These are phyloP conservation scores for Euclidium syriacum DNA, from an alignment of 345 rosid genomes.

Conservation along the genomic window DNA sequence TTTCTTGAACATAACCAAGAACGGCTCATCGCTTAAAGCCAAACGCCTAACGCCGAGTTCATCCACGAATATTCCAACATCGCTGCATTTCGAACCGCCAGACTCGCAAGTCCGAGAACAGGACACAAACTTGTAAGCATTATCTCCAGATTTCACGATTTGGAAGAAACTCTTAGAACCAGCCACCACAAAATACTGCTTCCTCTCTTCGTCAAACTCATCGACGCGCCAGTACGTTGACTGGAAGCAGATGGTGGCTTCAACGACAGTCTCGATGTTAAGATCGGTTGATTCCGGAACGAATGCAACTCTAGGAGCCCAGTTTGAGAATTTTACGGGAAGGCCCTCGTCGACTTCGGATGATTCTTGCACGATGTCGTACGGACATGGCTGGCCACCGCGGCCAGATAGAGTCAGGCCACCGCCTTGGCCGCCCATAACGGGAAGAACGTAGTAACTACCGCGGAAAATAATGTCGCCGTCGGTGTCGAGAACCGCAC, in stretches of 20 bases:
- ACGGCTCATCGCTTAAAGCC: background rate
- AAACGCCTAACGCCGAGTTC: background rate
- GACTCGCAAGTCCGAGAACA: background rate
- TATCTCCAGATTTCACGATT: background rate
- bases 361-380: background rate
- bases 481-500: conserved; percentile 20
- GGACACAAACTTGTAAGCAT: background rate
- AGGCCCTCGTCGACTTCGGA: background rate
- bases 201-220: background rate
- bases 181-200: no score
- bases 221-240: no score
- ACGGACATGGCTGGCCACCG: no score
- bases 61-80: background rate
- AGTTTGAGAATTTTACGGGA: background rate
- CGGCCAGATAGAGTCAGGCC: background rate
- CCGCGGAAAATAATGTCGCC: conserved; percentile 7
- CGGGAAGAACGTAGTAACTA: conserved; percentile 29
- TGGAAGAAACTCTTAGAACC: background rate
- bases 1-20: background rate
- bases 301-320: background rate
- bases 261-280: background rate
- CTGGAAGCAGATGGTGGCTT: background rate
- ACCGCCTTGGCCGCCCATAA: background rate
- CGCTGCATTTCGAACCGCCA: background rate
- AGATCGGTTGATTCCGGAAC: background rate